These are phyloP conservation scores for Chondrus crispus DNA, from an alignment of 23 red algal genomes.

Conservation along the genomic window DNA sequence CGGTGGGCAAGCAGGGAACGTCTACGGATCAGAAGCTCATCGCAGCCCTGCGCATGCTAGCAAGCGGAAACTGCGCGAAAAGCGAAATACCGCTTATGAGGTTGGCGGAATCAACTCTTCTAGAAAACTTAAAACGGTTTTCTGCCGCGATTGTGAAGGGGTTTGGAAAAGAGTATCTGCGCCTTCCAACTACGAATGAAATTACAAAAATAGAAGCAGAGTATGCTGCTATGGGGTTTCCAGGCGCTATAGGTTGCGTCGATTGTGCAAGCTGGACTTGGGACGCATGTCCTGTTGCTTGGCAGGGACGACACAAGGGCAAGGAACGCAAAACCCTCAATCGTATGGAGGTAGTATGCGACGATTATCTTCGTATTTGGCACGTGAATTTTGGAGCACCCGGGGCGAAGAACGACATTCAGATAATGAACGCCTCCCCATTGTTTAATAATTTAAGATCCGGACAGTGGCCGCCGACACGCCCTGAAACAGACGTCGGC, in stretches of 20 bases:
- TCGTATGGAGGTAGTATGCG: not conserved
- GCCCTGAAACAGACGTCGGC: not conserved
- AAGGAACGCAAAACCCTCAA: not conserved
- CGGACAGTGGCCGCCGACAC: not conserved
- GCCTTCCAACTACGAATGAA: not conserved
- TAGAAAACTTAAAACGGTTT: slow-evolving; percentile 7
- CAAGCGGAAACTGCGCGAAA: slow-evolving; percentile 8
- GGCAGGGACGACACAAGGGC: not conserved
- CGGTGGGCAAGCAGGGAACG: too few species aligned
- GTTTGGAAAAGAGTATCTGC: not conserved
- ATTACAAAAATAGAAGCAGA: not conserved
- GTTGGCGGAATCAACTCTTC: not conserved
- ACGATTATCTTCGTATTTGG: slow-evolving; percentile 15
- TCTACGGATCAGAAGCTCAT: slow-evolving; percentile 13
- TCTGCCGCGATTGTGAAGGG: not conserved
- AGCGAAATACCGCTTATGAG: not conserved
- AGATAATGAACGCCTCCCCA: not conserved
- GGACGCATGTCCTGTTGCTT: not conserved
- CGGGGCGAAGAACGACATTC: not conserved
- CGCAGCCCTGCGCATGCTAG: not conserved
- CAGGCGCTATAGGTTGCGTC: not conserved
- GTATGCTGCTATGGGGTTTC: not conserved
- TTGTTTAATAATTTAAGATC: not conserved
- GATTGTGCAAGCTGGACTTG: slow-evolving; percentile 3
- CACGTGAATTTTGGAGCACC: not conserved